Percentiles rank a stretch among this genome's conserved stretches.
These are phyloP conservation scores for Pseudopithomyces chartarum DNA, from an alignment of 2,329 filamentous ascomycete genomes.

Conservation along the genomic window DNA sequence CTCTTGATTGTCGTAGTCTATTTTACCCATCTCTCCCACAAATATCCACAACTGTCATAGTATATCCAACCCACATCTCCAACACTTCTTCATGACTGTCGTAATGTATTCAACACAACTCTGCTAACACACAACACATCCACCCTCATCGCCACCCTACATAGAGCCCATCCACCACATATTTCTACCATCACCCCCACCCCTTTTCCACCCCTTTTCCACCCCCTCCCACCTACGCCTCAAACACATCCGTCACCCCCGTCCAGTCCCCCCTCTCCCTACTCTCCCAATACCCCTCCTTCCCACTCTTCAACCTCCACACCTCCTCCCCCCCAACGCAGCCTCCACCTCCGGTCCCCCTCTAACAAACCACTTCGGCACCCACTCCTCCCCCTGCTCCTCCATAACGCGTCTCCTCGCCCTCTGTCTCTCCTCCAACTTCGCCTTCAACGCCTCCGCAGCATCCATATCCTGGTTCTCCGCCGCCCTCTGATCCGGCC, in stretches of 20 bases:
- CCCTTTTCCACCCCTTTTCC: too few relatives aligned
- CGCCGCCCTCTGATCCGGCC: conserved; percentile 85
- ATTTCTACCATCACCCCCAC: too few relatives aligned
- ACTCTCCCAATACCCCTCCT: conserved; percentile 94
- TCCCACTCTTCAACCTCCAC: conserved; percentile 73
- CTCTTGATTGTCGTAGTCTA: too few relatives aligned
- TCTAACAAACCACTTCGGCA: conserved; percentile 82
- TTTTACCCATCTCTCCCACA: too few relatives aligned
- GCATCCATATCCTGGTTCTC: conserved; percentile 82
- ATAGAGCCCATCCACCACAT: too few relatives aligned
- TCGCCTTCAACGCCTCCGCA: conserved; percentile 82
- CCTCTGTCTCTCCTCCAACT: conserved; percentile 85
- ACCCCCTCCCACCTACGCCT: conserved; percentile 23
- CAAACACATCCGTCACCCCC: conserved; percentile 61
- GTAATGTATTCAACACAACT: too few relatives aligned
- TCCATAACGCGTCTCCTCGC: conserved; percentile 76
- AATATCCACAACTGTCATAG: too few relatives aligned
- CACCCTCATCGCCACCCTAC: too few relatives aligned
- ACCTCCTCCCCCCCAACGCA: conserved; percentile 50
- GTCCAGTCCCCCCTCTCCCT: conserved; percentile 71
- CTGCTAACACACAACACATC: too few relatives aligned
- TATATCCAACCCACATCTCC: too few relatives aligned
- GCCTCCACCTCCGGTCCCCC: conserved; percentile 50
- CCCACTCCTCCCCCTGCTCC: conserved; percentile 71
- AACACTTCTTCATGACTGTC: too few relatives aligned